These are phyloP conservation scores for Nematocida ausubeli DNA, from an alignment of 371 early-diverging fungal genomes.

Conservation along the genomic window DNA sequence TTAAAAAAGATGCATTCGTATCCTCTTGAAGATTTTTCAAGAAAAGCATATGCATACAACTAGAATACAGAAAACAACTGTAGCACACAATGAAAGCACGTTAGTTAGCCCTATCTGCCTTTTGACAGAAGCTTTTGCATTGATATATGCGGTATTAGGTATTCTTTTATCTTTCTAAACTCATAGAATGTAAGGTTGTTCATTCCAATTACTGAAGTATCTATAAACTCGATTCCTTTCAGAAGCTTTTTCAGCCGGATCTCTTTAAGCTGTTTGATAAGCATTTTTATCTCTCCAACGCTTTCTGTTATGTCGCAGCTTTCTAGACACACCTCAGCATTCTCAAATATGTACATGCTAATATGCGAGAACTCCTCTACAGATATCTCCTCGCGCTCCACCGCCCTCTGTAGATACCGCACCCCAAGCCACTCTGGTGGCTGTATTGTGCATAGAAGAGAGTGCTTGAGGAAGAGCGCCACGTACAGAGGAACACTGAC, in stretches of 20 bases:
- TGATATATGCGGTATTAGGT: slow-evolving; percentile 27
- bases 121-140: slow-evolving; percentile 1
- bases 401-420: slow-evolving; percentile 21
- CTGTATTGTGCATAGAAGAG: slow-evolving; percentile 31
- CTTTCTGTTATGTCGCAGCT: slow-evolving; percentile 29
- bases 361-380: slow-evolving; percentile 31
- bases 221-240: slow-evolving; percentile 48
- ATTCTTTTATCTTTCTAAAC: slow-evolving; percentile 54
- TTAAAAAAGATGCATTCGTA: no score
- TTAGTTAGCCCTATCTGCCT: neutral
- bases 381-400: slow-evolving; percentile 19
- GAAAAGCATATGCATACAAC: no score
- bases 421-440: slow-evolving; percentile 28
- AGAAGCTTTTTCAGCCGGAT: slow-evolving; percentile 41
- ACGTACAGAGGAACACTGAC: slow-evolving; percentile 35
- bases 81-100: no score
- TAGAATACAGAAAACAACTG: no score
- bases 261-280: slow-evolving; percentile 29
- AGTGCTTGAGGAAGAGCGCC: slow-evolving; percentile 35
- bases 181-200: slow-evolving; percentile 51
- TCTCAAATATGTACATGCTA: slow-evolving; percentile 51
- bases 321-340: slow-evolving; percentile 29
- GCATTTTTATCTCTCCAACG: slow-evolving; percentile 33
- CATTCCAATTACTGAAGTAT: slow-evolving; percentile 39
- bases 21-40: no score